Percentiles rank a stretch among this genome's conserved stretches.
Evolutionary conservation across 306 rosid genomes (phyloP).

Genomic region (Fagus crenata): DNA sequence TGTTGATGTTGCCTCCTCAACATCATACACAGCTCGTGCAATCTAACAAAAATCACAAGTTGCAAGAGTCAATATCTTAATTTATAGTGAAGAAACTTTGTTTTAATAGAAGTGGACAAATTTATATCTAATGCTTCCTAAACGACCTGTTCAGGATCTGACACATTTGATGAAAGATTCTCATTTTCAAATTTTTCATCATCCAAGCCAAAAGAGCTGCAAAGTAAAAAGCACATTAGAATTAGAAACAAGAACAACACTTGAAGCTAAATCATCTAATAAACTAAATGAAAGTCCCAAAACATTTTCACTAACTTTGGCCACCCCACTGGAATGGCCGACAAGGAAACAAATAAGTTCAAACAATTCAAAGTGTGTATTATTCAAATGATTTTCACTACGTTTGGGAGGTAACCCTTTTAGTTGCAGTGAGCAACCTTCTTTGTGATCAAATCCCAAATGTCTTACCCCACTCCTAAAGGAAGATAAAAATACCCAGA

Average conservation of each 20-base stretch:
- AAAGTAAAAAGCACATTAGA: conserved; percentile 23
- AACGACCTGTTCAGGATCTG: conserved; percentile 84
- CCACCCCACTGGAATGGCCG: neutral
- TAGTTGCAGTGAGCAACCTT: no score
- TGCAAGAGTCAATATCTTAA: conserved; percentile 37
- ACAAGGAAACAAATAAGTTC: neutral
- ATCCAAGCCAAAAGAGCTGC: conserved; percentile 78
- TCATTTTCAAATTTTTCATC: conserved; percentile 92
- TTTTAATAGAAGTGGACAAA: conserved; percentile 22
- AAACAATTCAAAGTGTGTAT: neutral
- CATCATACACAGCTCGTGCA: conserved; percentile 89
- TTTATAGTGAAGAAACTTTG: conserved; percentile 14
- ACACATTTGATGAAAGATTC: conserved; percentile 66
- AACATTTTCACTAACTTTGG: neutral
- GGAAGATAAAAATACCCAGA: neutral
- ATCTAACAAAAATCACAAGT: conserved; percentile 48
- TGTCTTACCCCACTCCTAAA: no score
- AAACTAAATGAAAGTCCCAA: neutral
- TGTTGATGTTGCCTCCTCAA: conserved; percentile 88
- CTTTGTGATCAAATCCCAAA: no score
- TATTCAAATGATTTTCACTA: neutral
- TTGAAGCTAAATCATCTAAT: conserved; percentile 6
- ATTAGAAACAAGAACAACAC: conserved; percentile 19
- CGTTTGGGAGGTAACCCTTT: neutral
- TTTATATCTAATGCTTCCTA: conserved; percentile 22